Percentiles rank a stretch among this genome's conserved stretches.
Conservation (phyloP, 2,329 filamentous ascomycete genomes). For the Fusarium keratoplasticum region DNA sequence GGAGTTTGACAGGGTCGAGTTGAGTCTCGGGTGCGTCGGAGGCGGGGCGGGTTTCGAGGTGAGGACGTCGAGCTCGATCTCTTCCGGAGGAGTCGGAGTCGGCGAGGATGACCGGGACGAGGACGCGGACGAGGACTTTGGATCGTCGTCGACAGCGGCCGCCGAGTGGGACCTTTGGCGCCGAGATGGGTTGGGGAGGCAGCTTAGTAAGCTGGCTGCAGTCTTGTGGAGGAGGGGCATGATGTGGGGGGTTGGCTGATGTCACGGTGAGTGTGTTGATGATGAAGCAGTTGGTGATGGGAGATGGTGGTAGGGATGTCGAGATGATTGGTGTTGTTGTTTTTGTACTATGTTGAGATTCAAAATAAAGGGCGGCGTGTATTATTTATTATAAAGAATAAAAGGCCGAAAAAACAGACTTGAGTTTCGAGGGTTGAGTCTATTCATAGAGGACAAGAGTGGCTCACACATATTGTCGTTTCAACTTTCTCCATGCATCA, state of each 20-base stretch:
- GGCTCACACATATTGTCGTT: neutral
- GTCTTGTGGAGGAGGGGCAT: slow-evolving; percentile 33
- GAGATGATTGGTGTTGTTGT: neutral
- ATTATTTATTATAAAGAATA: neutral
- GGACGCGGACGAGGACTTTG: slow-evolving; percentile 16
- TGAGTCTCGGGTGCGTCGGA: neutral
- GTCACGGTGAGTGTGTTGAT: slow-evolving; percentile 7
- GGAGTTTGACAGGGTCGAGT: neutral
- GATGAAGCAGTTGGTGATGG: neutral
- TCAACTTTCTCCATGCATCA: neutral
- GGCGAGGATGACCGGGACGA: slow-evolving; percentile 20
- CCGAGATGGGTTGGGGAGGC: slow-evolving; percentile 2
- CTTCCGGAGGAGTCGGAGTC: slow-evolving; percentile 16
- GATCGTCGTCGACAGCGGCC: slow-evolving; percentile 10
- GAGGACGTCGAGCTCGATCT: slow-evolving; percentile 12
- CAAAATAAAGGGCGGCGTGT: neutral
- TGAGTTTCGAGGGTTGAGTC: neutral
- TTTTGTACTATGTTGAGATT: neutral
- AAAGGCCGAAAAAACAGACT: neutral
- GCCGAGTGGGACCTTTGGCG: slow-evolving; percentile 23
- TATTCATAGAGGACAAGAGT: neutral
- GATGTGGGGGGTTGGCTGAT: slow-evolving; percentile 4
- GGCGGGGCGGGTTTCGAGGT: neutral
- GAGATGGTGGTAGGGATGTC: neutral
- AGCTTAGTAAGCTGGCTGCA: slow-evolving; percentile 36